phyloP scores from a whole-genome alignment of 2,329 filamentous ascomycete species.

The Penicillium concentricum region DNA sequence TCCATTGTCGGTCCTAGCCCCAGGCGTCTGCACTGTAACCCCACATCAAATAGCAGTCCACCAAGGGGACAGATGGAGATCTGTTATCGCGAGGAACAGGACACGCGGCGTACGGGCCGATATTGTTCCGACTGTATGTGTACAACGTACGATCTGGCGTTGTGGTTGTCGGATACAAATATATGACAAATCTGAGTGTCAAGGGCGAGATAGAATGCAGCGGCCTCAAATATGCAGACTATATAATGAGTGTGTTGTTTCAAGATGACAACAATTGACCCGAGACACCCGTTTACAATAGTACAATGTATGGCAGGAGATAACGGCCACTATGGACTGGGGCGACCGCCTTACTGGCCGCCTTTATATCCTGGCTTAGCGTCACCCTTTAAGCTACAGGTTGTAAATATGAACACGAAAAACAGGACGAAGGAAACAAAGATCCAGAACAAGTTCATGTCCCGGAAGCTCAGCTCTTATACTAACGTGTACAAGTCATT shows the following conservation, averaged over 20 bases:
- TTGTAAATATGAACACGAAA: background rate
- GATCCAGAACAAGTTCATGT: no score
- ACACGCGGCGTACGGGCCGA: conserved; percentile 35
- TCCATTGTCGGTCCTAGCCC: conserved; percentile 38
- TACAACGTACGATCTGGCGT: background rate
- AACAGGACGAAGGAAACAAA: rapidly evolving
- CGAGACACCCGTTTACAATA: background rate
- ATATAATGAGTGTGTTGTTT: background rate
- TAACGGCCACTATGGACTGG: background rate
- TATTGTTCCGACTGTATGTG: conserved; percentile 31
- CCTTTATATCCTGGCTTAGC: background rate
- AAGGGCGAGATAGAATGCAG: background rate
- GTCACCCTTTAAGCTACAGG: background rate
- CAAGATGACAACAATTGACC: background rate
- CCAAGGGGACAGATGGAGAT: conserved; percentile 18
- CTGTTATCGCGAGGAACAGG: conserved; percentile 22
- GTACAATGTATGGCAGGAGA: background rate
- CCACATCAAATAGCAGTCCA: conserved; percentile 25
- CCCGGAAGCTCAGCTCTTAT: no score
- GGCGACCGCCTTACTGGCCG: background rate
- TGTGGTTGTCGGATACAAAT: background rate
- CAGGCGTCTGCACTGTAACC: conserved; percentile 21
- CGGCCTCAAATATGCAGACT: background rate
- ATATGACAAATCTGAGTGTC: background rate
- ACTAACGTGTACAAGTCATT: no score